A percentile compares a stretch with the other conserved stretches of the same genome.
Conservation (phyloP, 306 rosid species). For the Purshia tridentata region DNA sequence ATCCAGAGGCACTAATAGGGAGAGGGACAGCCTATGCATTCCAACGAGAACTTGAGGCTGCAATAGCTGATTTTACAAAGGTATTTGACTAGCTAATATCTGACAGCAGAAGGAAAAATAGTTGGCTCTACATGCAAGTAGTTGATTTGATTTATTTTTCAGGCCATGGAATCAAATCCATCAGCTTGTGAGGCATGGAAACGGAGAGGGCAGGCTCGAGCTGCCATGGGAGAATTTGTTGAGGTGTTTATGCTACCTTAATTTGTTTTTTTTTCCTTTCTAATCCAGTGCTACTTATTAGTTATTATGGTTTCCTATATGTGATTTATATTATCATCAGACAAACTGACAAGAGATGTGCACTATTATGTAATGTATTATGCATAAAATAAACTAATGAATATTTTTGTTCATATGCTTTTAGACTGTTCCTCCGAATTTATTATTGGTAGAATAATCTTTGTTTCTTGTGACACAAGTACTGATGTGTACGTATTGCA, state of each 20-base stretch:
- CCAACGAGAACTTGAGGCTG: conserved; percentile 81
- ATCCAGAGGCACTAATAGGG: conserved; percentile 97
- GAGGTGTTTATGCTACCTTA: conserved; percentile 53
- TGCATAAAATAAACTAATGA: conserved; percentile 10
- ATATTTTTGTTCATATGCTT: conserved; percentile 7
- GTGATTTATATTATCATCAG: neutral
- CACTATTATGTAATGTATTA: neutral
- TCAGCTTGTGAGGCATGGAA: conserved; percentile 97
- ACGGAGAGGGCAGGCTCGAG: conserved; percentile 98
- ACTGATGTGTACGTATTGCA: conserved; percentile 18
- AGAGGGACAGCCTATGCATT: conserved; percentile 97
- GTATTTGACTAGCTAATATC: conserved; percentile 41
- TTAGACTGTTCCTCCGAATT: conserved; percentile 5
- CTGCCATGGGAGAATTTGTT: conserved; percentile 89
- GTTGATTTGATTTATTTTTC: conserved; percentile 29
- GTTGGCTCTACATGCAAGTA: conserved; percentile 22
- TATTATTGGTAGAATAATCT: neutral
- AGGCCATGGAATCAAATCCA: conserved; percentile 91
- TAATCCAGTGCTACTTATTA: conserved; percentile 3
- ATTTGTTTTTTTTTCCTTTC: conserved; percentile 1
- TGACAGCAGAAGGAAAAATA: conserved; percentile 15
- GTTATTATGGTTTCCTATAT: neutral
- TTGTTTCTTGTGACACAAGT: conserved; percentile 24
- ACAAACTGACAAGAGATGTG: neutral
- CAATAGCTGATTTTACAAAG: conserved; percentile 93